Evolutionary conservation across 1,284 basidiomycete species (phyloP).

Genomic region (Phellinidium pouzarii): DNA sequence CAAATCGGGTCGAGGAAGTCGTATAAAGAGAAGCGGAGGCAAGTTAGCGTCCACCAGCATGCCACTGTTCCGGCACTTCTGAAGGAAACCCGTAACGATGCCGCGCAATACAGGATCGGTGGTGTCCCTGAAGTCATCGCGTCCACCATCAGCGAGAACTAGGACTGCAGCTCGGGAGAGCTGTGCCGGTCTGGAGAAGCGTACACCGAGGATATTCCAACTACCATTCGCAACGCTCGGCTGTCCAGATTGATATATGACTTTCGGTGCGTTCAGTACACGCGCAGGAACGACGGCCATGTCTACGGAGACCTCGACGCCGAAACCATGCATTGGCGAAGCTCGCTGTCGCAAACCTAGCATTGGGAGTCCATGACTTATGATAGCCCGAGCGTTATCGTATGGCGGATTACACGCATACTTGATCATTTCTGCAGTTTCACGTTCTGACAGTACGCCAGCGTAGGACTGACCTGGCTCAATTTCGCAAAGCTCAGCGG

Average conservation of each 20-base stretch:
- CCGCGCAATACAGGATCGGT: conserved; percentile 43
- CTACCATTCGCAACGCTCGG: conserved; percentile 38
- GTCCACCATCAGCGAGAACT: conserved; percentile 8
- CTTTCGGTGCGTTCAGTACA: conserved; percentile 47
- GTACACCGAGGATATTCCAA: conserved; percentile 59
- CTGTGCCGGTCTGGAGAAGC: conserved; percentile 8
- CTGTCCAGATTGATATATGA: conserved; percentile 40
- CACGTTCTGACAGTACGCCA: conserved; percentile 43
- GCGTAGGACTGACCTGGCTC: conserved; percentile 45
- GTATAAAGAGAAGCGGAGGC: conserved; percentile 56
- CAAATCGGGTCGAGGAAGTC: conserved; percentile 41
- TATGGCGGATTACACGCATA: conserved; percentile 9
- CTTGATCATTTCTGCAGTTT: conserved; percentile 15
- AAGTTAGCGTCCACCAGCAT: conserved; percentile 37
- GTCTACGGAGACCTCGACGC: conserved; percentile 42
- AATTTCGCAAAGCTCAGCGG: conserved; percentile 66
- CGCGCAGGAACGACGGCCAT: conserved; percentile 58
- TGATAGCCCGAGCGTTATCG: conserved; percentile 33
- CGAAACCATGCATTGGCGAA: conserved; percentile 42
- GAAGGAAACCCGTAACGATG: conserved; percentile 8
- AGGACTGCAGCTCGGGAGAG: conserved; percentile 5
- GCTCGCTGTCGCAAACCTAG: conserved; percentile 34
- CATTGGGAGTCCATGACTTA: conserved; percentile 44
- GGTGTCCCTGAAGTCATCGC: conserved; percentile 27
- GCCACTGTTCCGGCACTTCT: conserved; percentile 10